phyloP scores from a whole-genome alignment of 2,329 filamentous ascomycete species.

The Aspergillus sclerotialis region DNA sequence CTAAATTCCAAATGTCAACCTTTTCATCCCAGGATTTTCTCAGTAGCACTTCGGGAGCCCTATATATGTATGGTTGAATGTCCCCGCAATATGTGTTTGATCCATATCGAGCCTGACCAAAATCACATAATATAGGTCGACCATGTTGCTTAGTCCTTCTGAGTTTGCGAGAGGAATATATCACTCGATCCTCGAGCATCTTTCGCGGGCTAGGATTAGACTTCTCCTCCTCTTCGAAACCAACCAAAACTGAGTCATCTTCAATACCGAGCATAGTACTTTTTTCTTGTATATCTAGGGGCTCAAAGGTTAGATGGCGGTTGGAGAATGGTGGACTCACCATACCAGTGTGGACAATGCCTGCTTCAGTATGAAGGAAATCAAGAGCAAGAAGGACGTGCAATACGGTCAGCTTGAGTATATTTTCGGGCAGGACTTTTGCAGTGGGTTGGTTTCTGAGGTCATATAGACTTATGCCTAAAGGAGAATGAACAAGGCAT shows the following conservation, averaged over 20 bases:
- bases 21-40: slow-evolving; percentile 38
- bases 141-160: slow-evolving; percentile 14
- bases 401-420: slow-evolving; percentile 23
- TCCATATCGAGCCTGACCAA: slow-evolving; percentile 28
- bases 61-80: slow-evolving; percentile 34
- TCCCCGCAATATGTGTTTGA: slow-evolving; percentile 28
- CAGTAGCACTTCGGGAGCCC: slow-evolving; percentile 39
- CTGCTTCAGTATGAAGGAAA: slow-evolving; percentile 28
- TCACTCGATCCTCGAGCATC: slow-evolving; percentile 17
- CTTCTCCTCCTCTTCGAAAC: slow-evolving; percentile 20
- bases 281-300: no score
- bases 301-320: no score
- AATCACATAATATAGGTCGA: slow-evolving; percentile 27
- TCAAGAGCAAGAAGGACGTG: slow-evolving; percentile 28
- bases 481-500: slow-evolving; percentile 25
- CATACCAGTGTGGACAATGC: slow-evolving; percentile 27
- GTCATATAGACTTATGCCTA: slow-evolving; percentile 24
- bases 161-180: slow-evolving; percentile 23
- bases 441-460: slow-evolving; percentile 22
- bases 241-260: slow-evolving; percentile 18
- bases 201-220: slow-evolving; percentile 23
- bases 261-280: slow-evolving; percentile 28
- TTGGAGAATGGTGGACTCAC: no score
- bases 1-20: slow-evolving; percentile 47
- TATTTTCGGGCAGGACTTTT: slow-evolving; percentile 8